These are phyloP conservation scores for Kluyveromyces marxianus DNA, from an alignment of 1,139 yeast species.

Conservation along the genomic window DNA sequence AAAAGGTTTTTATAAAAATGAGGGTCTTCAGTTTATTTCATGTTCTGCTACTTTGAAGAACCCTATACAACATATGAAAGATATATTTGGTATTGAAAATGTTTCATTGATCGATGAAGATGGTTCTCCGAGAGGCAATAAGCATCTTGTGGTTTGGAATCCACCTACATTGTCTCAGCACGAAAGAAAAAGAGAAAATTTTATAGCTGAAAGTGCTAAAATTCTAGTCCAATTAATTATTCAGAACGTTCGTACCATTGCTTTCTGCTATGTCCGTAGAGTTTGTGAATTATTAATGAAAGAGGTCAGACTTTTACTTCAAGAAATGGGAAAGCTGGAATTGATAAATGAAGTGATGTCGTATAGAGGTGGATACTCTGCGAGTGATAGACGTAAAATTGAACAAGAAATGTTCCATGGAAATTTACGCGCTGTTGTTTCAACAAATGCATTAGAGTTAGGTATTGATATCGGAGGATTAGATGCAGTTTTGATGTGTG, in stretches of 20 bases:
- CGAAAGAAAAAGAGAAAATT: slow-evolving; percentile 47
- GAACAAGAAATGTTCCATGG: slow-evolving; percentile 90
- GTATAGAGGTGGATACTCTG: slow-evolving; percentile 91
- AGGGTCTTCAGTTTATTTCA: slow-evolving; percentile 56
- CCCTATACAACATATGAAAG: slow-evolving; percentile 63
- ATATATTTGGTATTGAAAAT: slow-evolving; percentile 57
- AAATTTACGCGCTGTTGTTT: slow-evolving; percentile 72
- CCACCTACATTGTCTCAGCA: slow-evolving; percentile 44
- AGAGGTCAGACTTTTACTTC: slow-evolving; percentile 53
- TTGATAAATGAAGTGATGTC: slow-evolving; percentile 72
- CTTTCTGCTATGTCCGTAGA: slow-evolving; percentile 80
- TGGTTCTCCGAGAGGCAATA: slow-evolving; percentile 83
- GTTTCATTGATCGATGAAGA: slow-evolving; percentile 57
- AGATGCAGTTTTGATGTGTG: slow-evolving; percentile 87
- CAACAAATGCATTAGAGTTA: slow-evolving; percentile 90
- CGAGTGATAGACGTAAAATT: slow-evolving; percentile 74
- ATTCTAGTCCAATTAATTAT: slow-evolving; percentile 59
- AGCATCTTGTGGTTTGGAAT: slow-evolving; percentile 73
- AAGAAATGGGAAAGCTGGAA: slow-evolving; percentile 36
- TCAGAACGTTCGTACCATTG: slow-evolving; percentile 68
- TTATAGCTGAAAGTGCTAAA: slow-evolving; percentile 69
- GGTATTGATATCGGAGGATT: slow-evolving; percentile 92
- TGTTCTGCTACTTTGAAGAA: slow-evolving; percentile 88
- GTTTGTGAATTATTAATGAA: slow-evolving; percentile 85
- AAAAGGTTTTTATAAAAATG: slow-evolving; percentile 41